Evolutionary conservation across 2,329 filamentous ascomycete genomes (phyloP).

Genomic region (Balansia obtecta): DNA sequence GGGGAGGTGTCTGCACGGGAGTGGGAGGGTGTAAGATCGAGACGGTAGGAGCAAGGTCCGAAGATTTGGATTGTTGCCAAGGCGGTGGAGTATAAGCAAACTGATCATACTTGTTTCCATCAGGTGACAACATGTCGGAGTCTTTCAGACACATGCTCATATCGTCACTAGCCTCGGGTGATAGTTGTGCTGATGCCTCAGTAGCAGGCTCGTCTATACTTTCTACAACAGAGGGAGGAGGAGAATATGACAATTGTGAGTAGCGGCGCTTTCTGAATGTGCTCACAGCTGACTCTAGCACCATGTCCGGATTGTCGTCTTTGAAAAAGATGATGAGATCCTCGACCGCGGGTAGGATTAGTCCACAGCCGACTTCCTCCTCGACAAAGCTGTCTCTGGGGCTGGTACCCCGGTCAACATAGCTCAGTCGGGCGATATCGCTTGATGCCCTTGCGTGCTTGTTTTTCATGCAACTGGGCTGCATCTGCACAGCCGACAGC

Average conservation of each 20-base stretch:
- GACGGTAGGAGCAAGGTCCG: slow-evolving; percentile 11
- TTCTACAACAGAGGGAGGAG: slow-evolving; percentile 11
- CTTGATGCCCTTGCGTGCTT: slow-evolving; percentile 14
- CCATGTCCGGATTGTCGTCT: slow-evolving; percentile 25
- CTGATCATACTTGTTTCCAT: slow-evolving; percentile 33
- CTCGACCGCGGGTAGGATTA: slow-evolving; percentile 40
- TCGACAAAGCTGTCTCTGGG: slow-evolving; percentile 13
- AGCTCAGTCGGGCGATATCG: slow-evolving; percentile 13
- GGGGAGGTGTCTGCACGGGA: slow-evolving; percentile 30
- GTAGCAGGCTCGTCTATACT: slow-evolving; percentile 12
- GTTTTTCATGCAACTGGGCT: slow-evolving; percentile 17
- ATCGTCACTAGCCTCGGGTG: background rate
- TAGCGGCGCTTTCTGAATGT: slow-evolving; percentile 25
- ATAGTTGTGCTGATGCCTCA: slow-evolving; percentile 13
- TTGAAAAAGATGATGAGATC: slow-evolving; percentile 45
- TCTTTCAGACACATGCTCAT: background rate
- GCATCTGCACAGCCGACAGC: slow-evolving; percentile 16
- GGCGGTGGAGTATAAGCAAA: slow-evolving; percentile 25
- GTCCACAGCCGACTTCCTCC: slow-evolving; percentile 19
- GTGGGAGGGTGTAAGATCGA: slow-evolving; percentile 26
- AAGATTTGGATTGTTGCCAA: slow-evolving; percentile 13
- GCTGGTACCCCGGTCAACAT: slow-evolving; percentile 29
- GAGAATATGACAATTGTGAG: slow-evolving; percentile 14
- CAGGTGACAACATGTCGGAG: slow-evolving; percentile 1
- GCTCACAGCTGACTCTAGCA: slow-evolving; percentile 34